phyloP scores from a whole-genome alignment of 2,329 filamentous ascomycete species.

The Aspergillus vadensis region DNA sequence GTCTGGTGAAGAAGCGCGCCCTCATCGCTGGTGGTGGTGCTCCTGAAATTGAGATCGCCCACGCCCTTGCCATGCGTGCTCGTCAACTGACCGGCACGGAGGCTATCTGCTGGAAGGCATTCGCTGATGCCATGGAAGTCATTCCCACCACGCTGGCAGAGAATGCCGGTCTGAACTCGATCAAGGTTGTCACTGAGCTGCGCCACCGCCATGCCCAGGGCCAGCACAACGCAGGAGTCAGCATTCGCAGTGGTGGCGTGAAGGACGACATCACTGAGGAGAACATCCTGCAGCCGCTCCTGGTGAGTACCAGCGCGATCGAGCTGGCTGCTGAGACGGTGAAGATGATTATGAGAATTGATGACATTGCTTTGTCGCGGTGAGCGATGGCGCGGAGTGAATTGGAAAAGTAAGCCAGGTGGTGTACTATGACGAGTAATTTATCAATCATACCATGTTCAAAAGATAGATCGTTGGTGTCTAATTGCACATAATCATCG shows the following conservation, averaged over 20 bases:
- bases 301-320: conserved; percentile 96
- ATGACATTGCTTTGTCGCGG: conserved; percentile 63
- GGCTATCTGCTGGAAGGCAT: conserved; percentile 98
- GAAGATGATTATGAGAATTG: conserved; percentile 82
- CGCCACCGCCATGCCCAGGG: conserved; percentile 92
- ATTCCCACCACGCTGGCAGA: conserved; percentile 95
- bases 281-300: conserved; percentile 91
- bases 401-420: conserved; percentile 21
- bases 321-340: conserved; percentile 97
- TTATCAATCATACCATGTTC: conserved; percentile 21
- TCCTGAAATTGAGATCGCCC: conserved; percentile 93
- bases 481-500: conserved; percentile 6
- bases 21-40: conserved; percentile 95
- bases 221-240: conserved; percentile 94
- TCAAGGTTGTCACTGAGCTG: conserved; percentile 96
- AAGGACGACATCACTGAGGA: conserved; percentile 96
- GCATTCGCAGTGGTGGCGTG: conserved; percentile 95
- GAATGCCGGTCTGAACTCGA: conserved; percentile 96
- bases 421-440: conserved; percentile 29
- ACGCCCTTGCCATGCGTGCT: conserved; percentile 78
- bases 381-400: conserved; percentile 22
- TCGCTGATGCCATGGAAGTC: conserved; percentile 95
- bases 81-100: conserved; percentile 87
- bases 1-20: conserved; percentile 99
- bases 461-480: conserved; percentile 13